These are phyloP conservation scores for Thalassiosira profunda DNA, from an alignment of 108 stramenopile genomes.

Conservation along the genomic window DNA sequence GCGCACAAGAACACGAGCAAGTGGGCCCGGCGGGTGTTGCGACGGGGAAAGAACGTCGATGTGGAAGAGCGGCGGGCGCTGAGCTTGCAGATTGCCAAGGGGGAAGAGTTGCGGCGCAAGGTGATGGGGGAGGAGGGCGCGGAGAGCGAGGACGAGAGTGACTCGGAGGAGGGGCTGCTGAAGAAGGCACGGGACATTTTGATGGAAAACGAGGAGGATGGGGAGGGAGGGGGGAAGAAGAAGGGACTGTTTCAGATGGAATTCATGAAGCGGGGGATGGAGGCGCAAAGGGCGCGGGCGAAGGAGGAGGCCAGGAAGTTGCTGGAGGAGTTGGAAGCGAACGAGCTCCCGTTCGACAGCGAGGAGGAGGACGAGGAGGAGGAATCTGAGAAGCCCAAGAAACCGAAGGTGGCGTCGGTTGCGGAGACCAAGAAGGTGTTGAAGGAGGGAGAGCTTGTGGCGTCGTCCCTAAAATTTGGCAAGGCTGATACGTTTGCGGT, in stretches of 20 bases:
- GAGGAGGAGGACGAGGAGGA: constrained; percentile 48
- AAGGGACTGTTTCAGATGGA: constrained; percentile 90
- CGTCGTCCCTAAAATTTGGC: constrained; percentile 76
- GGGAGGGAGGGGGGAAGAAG: constrained; percentile 47
- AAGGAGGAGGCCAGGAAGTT: constrained; percentile 89
- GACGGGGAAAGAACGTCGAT: constrained; percentile 88
- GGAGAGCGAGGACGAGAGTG: constrained; percentile 39
- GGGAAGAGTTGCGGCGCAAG: constrained; percentile 89
- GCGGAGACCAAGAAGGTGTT: constrained; percentile 71
- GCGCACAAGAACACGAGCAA: constrained; percentile 98
- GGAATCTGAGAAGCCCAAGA: constrained; percentile 24
- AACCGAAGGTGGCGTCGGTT: constrained; percentile 63
- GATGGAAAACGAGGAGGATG: constrained; percentile 61
- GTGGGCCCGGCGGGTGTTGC: constrained; percentile 94
- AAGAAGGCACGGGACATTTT: constrained; percentile 69
- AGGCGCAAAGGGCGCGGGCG: constrained; percentile 84
- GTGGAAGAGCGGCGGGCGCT: constrained; percentile 85
- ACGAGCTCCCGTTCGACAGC: constrained; percentile 60
- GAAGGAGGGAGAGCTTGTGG: constrained; percentile 81
- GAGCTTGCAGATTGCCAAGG: constrained; percentile 86
- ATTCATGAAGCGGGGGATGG: constrained; percentile 95
- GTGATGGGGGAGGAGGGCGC: constrained; percentile 62
- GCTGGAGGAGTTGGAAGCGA: constrained; percentile 90
- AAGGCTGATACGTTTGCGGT: constrained; percentile 67
- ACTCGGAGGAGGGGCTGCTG: constrained; percentile 70